These are phyloP conservation scores for Mucor piriformis DNA, from an alignment of 371 early-diverging fungal species.

Conservation along the genomic window DNA sequence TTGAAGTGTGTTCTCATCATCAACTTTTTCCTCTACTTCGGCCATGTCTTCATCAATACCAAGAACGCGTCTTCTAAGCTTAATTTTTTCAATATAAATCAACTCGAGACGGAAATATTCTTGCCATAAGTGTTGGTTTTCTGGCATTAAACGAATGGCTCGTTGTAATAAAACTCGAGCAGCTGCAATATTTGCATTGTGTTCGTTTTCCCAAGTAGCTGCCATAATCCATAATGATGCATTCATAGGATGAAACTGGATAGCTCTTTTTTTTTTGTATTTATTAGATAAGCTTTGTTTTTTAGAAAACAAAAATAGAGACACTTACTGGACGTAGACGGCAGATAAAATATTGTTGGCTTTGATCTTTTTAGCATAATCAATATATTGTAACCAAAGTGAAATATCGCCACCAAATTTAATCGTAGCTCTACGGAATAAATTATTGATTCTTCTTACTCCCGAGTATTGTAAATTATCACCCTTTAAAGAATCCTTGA, in stretches of 20 bases:
- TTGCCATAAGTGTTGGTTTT: constrained; percentile 76
- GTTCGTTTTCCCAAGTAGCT: constrained; percentile 87
- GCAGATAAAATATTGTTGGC: constrained; percentile 71
- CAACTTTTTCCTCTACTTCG: too few relatives aligned
- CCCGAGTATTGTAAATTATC: constrained; percentile 58
- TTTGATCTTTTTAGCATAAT: constrained; percentile 67
- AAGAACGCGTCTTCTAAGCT: constrained; percentile 79
- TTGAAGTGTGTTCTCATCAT: constrained; percentile 23
- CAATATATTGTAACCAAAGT: constrained; percentile 93
- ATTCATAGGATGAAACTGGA: constrained; percentile 85
- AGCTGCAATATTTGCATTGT: constrained; percentile 78
- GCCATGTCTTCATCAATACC: constrained; percentile 57
- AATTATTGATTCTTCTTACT: constrained; percentile 67
- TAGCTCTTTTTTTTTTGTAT: constrained; percentile 56
- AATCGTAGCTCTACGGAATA: constrained; percentile 81
- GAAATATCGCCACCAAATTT: constrained; percentile 81
- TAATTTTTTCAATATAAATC: constrained; percentile 86
- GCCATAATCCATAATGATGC: constrained; percentile 88
- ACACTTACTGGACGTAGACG: constrained; percentile 71
- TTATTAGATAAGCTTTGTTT: neutral
- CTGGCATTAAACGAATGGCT: constrained; percentile 81
- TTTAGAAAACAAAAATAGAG: neutral
- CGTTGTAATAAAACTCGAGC: constrained; percentile 89
- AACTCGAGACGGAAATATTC: constrained; percentile 94
- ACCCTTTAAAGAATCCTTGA: constrained; percentile 10